A percentile compares a stretch with the other conserved stretches of the same genome.
These are phyloP conservation scores for Fusarium oxysporum DNA, from an alignment of 2,329 filamentous ascomycete species.

Conservation along the genomic window DNA sequence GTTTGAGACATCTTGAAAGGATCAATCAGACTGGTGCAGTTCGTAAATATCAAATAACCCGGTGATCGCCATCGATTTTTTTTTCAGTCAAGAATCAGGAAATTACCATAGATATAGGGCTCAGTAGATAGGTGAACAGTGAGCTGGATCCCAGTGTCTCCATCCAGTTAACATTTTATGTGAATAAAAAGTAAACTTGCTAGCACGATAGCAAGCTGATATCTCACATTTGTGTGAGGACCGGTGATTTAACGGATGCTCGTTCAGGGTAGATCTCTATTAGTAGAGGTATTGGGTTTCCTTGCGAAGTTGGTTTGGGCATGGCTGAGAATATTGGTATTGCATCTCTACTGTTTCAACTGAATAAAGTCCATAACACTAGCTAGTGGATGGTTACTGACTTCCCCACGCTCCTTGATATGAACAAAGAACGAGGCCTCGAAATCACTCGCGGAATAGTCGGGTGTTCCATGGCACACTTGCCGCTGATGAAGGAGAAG, in stretches of 20 bases:
- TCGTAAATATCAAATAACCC: not conserved
- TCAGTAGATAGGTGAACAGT: not conserved
- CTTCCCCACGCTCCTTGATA: too few relatives aligned
- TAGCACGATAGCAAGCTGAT: not conserved
- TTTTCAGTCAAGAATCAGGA: not conserved
- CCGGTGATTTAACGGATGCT: not conserved
- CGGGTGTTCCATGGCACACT: not conserved
- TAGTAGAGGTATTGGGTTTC: not conserved
- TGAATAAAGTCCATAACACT: not conserved
- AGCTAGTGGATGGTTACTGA: not conserved
- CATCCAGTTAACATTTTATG: not conserved
- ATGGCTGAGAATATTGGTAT: not conserved
- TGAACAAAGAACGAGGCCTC: not conserved
- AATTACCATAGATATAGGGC: not conserved
- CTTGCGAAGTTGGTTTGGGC: not conserved
- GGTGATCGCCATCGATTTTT: conserved; percentile 12
- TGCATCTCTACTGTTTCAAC: not conserved
- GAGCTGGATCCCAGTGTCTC: not conserved
- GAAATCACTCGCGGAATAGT: not conserved
- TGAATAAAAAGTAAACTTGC: not conserved
- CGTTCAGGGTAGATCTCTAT: not conserved
- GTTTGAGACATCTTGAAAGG: not conserved
- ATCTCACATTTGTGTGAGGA: not conserved
- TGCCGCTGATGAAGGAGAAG: not conserved
- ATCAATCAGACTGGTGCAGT: not conserved